Conservation (phyloP, 805 yeast species). For the Torulaspora indica region DNA sequence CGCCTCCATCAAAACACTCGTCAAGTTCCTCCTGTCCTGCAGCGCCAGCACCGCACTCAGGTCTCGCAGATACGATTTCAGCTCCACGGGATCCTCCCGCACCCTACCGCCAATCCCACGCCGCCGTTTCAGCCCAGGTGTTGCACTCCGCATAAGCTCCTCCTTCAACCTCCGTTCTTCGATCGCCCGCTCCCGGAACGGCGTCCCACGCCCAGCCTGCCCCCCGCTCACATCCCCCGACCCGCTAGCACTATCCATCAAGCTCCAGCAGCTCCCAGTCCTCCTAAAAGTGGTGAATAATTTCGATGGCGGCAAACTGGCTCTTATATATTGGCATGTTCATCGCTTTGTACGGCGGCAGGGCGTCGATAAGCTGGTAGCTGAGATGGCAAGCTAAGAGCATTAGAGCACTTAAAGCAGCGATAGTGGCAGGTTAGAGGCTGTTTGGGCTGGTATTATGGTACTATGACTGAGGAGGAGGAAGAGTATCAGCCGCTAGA, state of each 20-base stretch:
- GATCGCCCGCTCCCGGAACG: conserved; percentile 26
- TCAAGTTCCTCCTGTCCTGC: conserved; percentile 14
- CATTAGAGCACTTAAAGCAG: neutral
- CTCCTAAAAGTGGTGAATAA: neutral
- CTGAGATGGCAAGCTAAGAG: neutral
- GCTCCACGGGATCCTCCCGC: conserved; percentile 16
- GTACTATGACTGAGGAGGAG: conserved; percentile 13
- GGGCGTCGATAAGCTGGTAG: neutral
- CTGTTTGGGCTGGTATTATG: conserved; percentile 7
- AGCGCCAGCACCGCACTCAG: conserved; percentile 24
- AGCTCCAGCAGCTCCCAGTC: neutral
- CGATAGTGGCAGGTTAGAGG: neutral
- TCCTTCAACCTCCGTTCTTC: conserved; percentile 23
- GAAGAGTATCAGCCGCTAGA: conserved; percentile 17
- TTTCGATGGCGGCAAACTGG: neutral
- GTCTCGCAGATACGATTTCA: conserved; percentile 23
- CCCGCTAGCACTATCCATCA: conserved; percentile 18
- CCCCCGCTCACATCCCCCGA: neutral
- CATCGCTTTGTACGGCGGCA: neutral
- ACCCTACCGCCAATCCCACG: conserved; percentile 4
- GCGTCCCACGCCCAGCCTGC: conserved; percentile 18
- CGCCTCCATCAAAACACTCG: conserved; percentile 6
- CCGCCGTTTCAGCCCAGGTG: conserved; percentile 22
- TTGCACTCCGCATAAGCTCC: conserved; percentile 18
- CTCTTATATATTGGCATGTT: neutral